Base-by-base conservation (phyloP, 2,329 filamentous ascomycete species). In the Seiridium unicorne region DNA sequence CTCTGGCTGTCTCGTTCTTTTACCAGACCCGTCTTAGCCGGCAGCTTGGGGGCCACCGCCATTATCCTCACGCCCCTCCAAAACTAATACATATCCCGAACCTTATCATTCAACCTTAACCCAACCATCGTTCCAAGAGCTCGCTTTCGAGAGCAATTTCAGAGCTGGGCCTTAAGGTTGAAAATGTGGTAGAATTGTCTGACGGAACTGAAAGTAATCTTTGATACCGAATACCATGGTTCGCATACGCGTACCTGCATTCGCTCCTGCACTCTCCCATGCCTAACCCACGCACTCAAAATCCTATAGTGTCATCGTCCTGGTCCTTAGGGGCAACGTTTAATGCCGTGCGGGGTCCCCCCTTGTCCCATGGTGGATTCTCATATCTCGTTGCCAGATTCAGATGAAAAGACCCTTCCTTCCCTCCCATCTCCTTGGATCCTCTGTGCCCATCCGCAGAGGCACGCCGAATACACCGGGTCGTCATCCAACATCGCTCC, bases 361-460 rank as follows among this genome's bases (percentile, higher is more conserved):
- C 49, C 49, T 18, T 11, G 32, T 18, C n/a, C 34, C 7, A 31
- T 35, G 10, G 32, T 53, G 49, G 49, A 38, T 38, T 32, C 49
- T 53, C 49, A 35, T 53, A 53, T 53, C 49, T 53, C 31, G 35
- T 53, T 35, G 35, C 49, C 38, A 55, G 38, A 55, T 55, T n/a
- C 36, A 44, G 36, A 55, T 55, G 31, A 44, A 42, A 55, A 55
- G 36, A 42, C 13, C n/a, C 51, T 55, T 55, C 36, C 38, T 44
- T 44, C 36, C 51, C 36, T 53, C 49, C 49, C 31, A 11, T 35
- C 35, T 34, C 49, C 49, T 34, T 32, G 47, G 47, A 11, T 35
- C 31, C 13, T 53, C 35, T n/a, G 26, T 40, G 31, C 31, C 18
- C n/a, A 40, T 35, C 32, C 26, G 48, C 9, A 34, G 34, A 36